Conservation (phyloP, 176 grass and related monocot species). For the Puya raimondii region DNA sequence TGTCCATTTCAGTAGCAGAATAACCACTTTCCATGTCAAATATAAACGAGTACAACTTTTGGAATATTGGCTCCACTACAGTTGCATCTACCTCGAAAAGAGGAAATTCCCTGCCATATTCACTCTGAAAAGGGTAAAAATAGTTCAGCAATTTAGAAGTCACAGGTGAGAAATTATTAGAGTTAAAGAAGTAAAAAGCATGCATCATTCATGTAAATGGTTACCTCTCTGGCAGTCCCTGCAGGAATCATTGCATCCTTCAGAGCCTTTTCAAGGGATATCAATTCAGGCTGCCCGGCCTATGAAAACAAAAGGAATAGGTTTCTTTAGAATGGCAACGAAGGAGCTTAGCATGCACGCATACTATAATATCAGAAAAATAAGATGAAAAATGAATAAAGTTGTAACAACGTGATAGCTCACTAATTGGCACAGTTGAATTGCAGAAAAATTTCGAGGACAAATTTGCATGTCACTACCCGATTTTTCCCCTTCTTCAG, state of each 20-base stretch:
- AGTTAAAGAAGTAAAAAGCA: neutral
- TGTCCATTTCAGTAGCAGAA: slow-evolving; percentile 79
- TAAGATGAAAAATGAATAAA: no score
- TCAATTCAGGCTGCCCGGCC: slow-evolving; percentile 92
- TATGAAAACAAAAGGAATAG: slow-evolving; percentile 23
- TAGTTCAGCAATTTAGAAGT: slow-evolving; percentile 16
- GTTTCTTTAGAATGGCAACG: slow-evolving; percentile 1
- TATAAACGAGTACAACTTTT: slow-evolving; percentile 91
- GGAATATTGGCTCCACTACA: slow-evolving; percentile 61
- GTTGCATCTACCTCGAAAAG: slow-evolving; percentile 95
- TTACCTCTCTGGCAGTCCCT: slow-evolving; percentile 81
- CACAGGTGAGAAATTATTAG: slow-evolving; percentile 6
- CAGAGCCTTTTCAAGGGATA: slow-evolving; percentile 85
- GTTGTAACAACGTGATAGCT: no score
- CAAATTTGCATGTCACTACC: no score
- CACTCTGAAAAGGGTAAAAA: slow-evolving; percentile 48
- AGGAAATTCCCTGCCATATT: slow-evolving; percentile 89
- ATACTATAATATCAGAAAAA: no score
- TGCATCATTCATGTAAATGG: slow-evolving; percentile 8
- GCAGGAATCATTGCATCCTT: slow-evolving; percentile 81
- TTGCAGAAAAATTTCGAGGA: no score
- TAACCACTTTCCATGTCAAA: slow-evolving; percentile 75
- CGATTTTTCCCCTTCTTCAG: no score
- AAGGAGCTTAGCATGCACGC: no score
- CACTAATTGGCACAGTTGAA: no score